Conservation (phyloP, 2,329 filamentous ascomycete genomes). For the Exserohilum rostratum region DNA sequence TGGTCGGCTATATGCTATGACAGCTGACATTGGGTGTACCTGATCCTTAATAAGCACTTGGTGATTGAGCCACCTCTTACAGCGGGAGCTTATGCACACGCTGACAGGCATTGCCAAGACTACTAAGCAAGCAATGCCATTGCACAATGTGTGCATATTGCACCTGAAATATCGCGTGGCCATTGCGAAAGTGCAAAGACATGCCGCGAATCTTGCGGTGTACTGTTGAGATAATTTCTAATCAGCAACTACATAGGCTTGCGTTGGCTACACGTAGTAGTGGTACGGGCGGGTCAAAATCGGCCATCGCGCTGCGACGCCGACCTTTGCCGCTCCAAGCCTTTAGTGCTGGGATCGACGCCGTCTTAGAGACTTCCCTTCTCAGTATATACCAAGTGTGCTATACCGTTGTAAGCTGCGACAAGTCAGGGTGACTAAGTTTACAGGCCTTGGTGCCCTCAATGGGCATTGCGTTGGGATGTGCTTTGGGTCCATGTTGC, state of each 20-base stretch:
- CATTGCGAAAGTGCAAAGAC: too few relatives aligned
- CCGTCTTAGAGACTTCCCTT: conserved; percentile 16
- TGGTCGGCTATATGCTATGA: not conserved
- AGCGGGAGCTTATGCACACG: conserved; percentile 6
- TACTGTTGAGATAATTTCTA: too few relatives aligned
- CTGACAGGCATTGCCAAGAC: conserved; percentile 12
- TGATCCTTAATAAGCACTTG: not conserved
- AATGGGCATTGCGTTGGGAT: too few relatives aligned
- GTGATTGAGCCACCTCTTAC: not conserved
- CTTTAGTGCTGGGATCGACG: conserved; percentile 36
- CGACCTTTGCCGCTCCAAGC: conserved; percentile 31
- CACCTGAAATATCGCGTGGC: too few relatives aligned
- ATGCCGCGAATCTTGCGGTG: too few relatives aligned
- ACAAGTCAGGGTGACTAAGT: not conserved
- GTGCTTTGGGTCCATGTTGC: too few relatives aligned
- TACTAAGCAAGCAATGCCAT: not conserved
- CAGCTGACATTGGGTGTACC: conserved; percentile 1
- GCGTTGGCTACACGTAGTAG: not conserved
- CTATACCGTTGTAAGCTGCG: not conserved
- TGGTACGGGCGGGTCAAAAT: conserved; percentile 2
- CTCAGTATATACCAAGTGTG: conserved; percentile 27
- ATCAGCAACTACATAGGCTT: too few relatives aligned
- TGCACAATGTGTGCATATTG: not conserved
- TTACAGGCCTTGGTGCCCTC: too few relatives aligned
- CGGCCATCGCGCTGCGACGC: conserved; percentile 10